Evolutionary conservation across 345 rosid species (phyloP).

Genomic region (Eucalyptus cloeziana): DNA sequence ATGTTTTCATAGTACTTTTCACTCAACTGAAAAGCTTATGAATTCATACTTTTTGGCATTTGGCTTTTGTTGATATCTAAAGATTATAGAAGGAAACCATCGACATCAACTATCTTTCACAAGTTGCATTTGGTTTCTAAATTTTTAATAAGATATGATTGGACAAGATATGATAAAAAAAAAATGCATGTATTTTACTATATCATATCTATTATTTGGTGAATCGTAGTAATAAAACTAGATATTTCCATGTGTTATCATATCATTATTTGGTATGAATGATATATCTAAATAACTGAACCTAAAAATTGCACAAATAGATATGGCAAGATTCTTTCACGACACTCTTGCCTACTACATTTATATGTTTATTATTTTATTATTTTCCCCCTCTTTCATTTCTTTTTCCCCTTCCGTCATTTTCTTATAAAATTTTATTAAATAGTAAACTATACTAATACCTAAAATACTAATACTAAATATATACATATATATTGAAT

Average conservation of each 20-base stretch:
- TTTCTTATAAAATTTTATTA: neutral
- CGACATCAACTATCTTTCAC: neutral
- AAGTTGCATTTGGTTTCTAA: neutral
- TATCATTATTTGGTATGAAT: neutral
- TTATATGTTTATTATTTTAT: no score
- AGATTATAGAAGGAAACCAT: neutral
- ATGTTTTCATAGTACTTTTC: neutral
- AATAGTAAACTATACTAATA: neutral
- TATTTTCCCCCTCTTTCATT: neutral
- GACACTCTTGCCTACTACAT: neutral
- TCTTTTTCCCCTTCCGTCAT: neutral
- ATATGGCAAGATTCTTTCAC: neutral
- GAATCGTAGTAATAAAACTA: no score
- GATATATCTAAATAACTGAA: neutral
- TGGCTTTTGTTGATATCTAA: neutral
- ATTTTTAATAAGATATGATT: no score
- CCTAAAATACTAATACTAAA: neutral
- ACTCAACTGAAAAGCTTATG: neutral
- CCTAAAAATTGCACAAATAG: neutral
- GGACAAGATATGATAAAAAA: neutral
- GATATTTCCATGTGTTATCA: no score
- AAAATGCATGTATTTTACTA: no score
- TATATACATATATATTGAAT: no score
- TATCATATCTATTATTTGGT: fast-evolving
- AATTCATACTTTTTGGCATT: neutral